These are phyloP conservation scores for Ganoderma lucidum DNA, from an alignment of 1,284 basidiomycete species.

Conservation along the genomic window DNA sequence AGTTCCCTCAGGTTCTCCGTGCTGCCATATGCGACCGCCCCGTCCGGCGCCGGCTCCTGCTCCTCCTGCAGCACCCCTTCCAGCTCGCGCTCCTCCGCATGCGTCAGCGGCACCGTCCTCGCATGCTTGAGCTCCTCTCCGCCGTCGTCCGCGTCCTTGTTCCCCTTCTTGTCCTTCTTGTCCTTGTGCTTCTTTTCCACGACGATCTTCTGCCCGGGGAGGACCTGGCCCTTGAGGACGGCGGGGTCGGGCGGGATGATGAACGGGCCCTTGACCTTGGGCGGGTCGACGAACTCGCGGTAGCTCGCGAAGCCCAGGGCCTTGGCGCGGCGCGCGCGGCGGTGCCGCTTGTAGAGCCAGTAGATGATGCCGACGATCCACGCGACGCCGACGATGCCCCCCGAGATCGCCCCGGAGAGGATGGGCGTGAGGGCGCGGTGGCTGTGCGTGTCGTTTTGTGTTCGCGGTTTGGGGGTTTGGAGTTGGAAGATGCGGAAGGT, in stretches of 20 bases:
- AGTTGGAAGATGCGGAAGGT: too few relatives aligned
- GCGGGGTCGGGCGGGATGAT: constrained; percentile 76
- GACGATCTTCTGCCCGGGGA: constrained; percentile 53
- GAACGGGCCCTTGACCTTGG: constrained; percentile 46
- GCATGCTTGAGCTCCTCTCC: constrained; percentile 31
- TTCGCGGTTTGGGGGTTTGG: too few relatives aligned
- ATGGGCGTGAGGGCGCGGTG: constrained; percentile 67
- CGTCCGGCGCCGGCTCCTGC: neutral
- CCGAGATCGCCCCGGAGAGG: constrained; percentile 68
- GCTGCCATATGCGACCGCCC: constrained; percentile 4
- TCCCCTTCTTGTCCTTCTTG: constrained; percentile 9
- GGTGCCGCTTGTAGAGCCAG: constrained; percentile 46
- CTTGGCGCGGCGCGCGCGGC: constrained; percentile 40
- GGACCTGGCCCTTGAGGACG: constrained; percentile 56
- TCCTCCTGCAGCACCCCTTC: neutral
- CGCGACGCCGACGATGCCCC: constrained; percentile 56
- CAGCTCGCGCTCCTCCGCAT: constrained; percentile 20
- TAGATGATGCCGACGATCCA: constrained; percentile 52
- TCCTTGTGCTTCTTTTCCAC: constrained; percentile 35
- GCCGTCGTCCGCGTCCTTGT: constrained; percentile 25
- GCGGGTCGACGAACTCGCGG: constrained; percentile 43
- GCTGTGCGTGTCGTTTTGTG: constrained; percentile 40
- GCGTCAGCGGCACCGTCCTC: constrained; percentile 48
- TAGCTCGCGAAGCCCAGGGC: constrained; percentile 40
- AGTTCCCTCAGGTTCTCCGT: constrained; percentile 19